These are phyloP conservation scores for Xylaria sp. DNA, from an alignment of 2,329 filamentous ascomycete genomes.

Conservation along the genomic window DNA sequence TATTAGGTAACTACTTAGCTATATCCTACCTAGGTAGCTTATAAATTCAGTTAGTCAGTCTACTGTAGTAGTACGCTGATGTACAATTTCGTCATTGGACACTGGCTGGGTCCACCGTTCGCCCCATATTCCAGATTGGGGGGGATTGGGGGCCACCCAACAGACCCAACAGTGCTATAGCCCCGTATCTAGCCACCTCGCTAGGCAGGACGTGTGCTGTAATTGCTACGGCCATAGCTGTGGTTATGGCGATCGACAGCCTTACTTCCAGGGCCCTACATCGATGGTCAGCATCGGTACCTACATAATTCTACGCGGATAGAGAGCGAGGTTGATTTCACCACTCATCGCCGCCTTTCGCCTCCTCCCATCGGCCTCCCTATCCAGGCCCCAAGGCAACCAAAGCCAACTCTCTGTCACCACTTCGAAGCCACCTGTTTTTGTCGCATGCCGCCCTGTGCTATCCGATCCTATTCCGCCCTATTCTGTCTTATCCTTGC, in stretches of 20 bases:
- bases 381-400: not conserved
- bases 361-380: slow-evolving; percentile 10
- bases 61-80: too few relatives aligned
- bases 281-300: too few relatives aligned
- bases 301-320: too few relatives aligned
- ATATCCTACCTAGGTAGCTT: too few relatives aligned
- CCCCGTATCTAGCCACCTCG: not conserved
- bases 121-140: too few relatives aligned
- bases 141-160: too few relatives aligned
- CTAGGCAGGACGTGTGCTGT: not conserved
- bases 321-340: not conserved
- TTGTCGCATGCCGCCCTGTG: not conserved
- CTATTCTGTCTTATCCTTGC: not conserved
- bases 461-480: not conserved
- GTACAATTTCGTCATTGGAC: too few relatives aligned
- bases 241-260: not conserved
- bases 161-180: too few relatives aligned
- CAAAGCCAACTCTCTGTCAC: not conserved
- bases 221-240: not conserved
- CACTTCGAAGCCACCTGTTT: not conserved
- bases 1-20: too few relatives aligned
- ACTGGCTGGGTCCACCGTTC: too few relatives aligned
- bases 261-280: slow-evolving; percentile 1
- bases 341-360: slow-evolving; percentile 1
- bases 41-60: too few relatives aligned